These are phyloP conservation scores for Phytomonas serpens DNA, from an alignment of 208 protist species.

Conservation along the genomic window DNA sequence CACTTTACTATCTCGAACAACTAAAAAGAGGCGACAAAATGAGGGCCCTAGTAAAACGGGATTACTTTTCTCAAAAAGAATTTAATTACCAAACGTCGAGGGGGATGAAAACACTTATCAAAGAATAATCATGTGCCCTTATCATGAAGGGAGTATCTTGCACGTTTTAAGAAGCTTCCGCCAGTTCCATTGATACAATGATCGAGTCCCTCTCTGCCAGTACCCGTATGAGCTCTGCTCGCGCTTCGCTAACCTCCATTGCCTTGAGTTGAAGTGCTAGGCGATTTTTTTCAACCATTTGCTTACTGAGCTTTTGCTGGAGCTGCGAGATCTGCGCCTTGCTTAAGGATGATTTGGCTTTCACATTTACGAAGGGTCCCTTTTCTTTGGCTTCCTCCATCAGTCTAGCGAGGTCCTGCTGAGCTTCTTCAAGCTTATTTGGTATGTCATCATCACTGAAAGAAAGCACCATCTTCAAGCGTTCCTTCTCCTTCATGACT, in stretches of 20 bases:
- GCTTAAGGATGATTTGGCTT: conserved; percentile 16
- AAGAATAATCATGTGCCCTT: not conserved
- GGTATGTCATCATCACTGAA: conserved; percentile 59
- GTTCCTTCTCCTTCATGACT: conserved; percentile 53
- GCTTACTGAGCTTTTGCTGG: conserved; percentile 75
- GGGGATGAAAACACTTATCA: not conserved
- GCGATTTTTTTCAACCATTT: conserved; percentile 61
- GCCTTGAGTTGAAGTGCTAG: conserved; percentile 74
- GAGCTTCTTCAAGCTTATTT: conserved; percentile 34
- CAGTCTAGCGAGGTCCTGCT: conserved; percentile 32
- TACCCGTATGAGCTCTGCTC: conserved; percentile 45
- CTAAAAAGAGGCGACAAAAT: not conserved
- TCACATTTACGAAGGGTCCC: not conserved
- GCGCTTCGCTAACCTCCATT: conserved; percentile 38
- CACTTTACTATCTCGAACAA: not conserved
- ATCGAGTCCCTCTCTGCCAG: conserved; percentile 47
- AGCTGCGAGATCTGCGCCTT: conserved; percentile 64
- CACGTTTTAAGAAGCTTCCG: conserved; percentile 10
- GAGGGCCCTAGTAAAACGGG: not conserved
- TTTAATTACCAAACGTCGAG: not conserved
- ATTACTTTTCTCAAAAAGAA: not conserved
- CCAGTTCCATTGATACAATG: conserved; percentile 29
- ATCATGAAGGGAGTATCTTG: not conserved
- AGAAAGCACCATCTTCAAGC: conserved; percentile 50
- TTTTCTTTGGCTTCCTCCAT: conserved; percentile 11